Conservation (phyloP, 2,329 filamentous ascomycete species). For the Ceratocystis cacaofunesta region DNA sequence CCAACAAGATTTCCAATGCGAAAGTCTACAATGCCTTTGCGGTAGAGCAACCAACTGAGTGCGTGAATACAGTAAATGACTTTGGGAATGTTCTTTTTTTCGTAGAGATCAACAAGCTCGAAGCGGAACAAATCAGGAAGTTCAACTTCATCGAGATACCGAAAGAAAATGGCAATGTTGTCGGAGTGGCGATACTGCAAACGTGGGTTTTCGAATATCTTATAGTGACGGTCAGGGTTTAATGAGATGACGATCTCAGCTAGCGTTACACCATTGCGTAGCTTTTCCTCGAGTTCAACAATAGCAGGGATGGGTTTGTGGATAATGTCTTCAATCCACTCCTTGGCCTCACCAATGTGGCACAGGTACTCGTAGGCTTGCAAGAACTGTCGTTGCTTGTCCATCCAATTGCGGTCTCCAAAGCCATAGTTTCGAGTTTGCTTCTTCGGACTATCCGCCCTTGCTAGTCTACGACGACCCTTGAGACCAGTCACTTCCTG, state of each 20-base stretch:
- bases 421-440: constrained; percentile 42
- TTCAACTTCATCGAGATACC: constrained; percentile 79
- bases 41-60: constrained; percentile 89
- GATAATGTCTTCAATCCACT: constrained; percentile 93
- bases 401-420: constrained; percentile 92
- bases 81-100: constrained; percentile 99
- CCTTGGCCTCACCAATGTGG: constrained; percentile 96
- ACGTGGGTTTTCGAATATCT: constrained; percentile 73
- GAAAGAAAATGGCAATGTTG: constrained; percentile 94
- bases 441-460: constrained; percentile 41
- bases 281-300: constrained; percentile 79
- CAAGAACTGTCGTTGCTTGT: constrained; percentile 89
- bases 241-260: constrained; percentile 88
- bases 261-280: constrained; percentile 83
- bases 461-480: constrained; percentile 69
- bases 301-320: constrained; percentile 77
- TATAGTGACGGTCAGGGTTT: constrained; percentile 57
- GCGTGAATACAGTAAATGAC: constrained; percentile 98
- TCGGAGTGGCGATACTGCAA: constrained; percentile 93
- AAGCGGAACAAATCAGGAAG: constrained; percentile 93
- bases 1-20: constrained; percentile 93
- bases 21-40: constrained; percentile 89
- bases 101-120: constrained; percentile 92
- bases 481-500: constrained; percentile 81
- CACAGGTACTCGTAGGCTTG: constrained; percentile 98